phyloP scores from a whole-genome alignment of 305 asterid genomes.

The Fraxinus platypoda region DNA sequence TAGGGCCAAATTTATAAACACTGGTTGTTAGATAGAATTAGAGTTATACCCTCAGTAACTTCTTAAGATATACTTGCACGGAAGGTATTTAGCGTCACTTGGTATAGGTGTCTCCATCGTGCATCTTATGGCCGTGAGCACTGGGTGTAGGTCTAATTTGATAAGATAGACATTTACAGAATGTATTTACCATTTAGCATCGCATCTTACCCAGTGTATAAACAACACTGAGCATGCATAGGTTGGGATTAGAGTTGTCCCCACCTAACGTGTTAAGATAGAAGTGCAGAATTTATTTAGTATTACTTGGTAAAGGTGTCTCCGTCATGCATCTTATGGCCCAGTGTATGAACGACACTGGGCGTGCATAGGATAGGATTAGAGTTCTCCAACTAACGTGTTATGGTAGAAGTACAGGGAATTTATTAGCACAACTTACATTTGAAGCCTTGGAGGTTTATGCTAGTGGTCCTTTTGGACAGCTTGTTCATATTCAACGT shows the following conservation, averaged over 20 bases:
- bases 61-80: neutral
- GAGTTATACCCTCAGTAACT: neutral
- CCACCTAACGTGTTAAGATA: neutral
- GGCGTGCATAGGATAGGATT: neutral
- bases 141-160: neutral
- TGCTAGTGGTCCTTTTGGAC: neutral
- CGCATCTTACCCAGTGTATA: neutral
- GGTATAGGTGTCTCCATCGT: neutral
- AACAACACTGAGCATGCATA: neutral
- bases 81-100: neutral
- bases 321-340: neutral
- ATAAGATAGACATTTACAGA: neutral
- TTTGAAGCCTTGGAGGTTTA: neutral
- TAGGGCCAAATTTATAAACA: neutral
- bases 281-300: neutral
- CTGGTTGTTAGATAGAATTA: neutral
- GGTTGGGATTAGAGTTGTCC: neutral
- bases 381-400: neutral
- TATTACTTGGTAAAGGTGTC: neutral
- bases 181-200: neutral
- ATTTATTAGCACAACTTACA: neutral
- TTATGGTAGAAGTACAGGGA: neutral
- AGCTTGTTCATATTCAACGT: neutral
- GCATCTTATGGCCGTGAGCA: neutral
- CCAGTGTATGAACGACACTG: neutral